Percentiles rank a stretch among this genome's conserved stretches.
These are phyloP conservation scores for Nemania abortiva DNA, from an alignment of 2,329 filamentous ascomycete species.

Conservation along the genomic window DNA sequence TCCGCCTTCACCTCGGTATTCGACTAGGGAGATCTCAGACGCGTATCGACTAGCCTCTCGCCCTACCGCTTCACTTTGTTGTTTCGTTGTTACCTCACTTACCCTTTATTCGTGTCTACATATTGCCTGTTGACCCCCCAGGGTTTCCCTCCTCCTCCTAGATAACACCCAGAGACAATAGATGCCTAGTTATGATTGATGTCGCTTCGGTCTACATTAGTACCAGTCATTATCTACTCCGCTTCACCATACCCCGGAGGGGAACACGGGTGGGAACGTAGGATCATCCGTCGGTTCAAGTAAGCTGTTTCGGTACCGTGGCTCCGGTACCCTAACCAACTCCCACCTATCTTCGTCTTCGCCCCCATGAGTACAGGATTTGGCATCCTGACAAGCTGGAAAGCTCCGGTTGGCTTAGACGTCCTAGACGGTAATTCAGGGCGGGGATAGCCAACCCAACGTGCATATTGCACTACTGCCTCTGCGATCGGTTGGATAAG, in stretches of 20 bases:
- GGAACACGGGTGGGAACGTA: not conserved
- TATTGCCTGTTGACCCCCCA: constrained; percentile 25
- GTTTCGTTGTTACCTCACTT: constrained; percentile 16
- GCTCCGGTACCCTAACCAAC: constrained; percentile 18
- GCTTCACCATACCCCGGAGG: constrained; percentile 6
- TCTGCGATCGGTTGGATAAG: constrained; percentile 16
- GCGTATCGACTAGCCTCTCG: constrained; percentile 12
- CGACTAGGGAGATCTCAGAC: constrained; percentile 20
- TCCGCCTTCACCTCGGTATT: constrained; percentile 29
- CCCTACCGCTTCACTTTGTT: not conserved
- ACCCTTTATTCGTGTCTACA: constrained; percentile 2
- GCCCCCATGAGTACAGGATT: not conserved
- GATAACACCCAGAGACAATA: not conserved
- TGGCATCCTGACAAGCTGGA: constrained; percentile 17
- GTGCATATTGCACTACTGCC: not conserved
- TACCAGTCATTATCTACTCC: constrained; percentile 25
- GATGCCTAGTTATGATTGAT: not conserved
- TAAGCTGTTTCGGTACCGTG: constrained; percentile 18
- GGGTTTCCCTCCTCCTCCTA: constrained; percentile 5
- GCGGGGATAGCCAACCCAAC: constrained; percentile 3
- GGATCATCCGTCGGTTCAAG: constrained; percentile 4
- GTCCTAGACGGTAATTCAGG: not conserved
- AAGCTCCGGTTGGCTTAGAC: not conserved
- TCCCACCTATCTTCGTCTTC: not conserved
- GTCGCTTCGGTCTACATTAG: constrained; percentile 11